Evolutionary conservation across 2,329 filamentous ascomycete genomes (phyloP).

Genomic region (Monilinia aucupariae): DNA sequence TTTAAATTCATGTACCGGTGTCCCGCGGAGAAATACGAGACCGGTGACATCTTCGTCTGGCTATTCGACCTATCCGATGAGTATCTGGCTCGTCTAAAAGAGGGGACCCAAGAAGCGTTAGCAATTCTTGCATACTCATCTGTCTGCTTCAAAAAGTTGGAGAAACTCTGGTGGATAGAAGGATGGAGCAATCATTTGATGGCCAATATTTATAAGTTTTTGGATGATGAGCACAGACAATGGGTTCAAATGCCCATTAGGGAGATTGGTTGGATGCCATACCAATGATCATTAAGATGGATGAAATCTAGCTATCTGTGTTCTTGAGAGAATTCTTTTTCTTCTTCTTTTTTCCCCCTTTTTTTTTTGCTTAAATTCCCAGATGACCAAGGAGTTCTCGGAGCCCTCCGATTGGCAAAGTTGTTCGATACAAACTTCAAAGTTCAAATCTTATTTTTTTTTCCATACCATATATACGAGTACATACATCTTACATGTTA

Average conservation of each 20-base stretch:
- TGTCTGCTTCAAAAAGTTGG: constrained; percentile 33
- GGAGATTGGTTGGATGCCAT: constrained; percentile 23
- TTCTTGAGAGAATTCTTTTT: background rate
- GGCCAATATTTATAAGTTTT: constrained; percentile 28
- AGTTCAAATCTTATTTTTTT: background rate
- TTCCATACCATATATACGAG: too few relatives aligned
- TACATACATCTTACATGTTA: too few relatives aligned
- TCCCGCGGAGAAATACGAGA: constrained; percentile 26
- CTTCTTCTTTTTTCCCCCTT: background rate
- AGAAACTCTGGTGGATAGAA: constrained; percentile 35
- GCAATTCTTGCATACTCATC: constrained; percentile 35
- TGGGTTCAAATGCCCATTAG: constrained; percentile 33
- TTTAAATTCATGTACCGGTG: constrained; percentile 28
- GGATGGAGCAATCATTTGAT: constrained; percentile 36
- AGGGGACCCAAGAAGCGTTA: constrained; percentile 34
- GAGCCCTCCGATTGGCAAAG: background rate
- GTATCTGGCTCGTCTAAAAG: constrained; percentile 35
- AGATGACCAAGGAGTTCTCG: background rate
- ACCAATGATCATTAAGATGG: background rate
- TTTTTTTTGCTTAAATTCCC: background rate
- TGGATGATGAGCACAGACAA: constrained; percentile 35
- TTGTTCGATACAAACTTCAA: background rate
- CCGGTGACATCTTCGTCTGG: constrained; percentile 39
- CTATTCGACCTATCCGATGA: constrained; percentile 35
- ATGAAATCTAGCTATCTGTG: background rate